Evolutionary conservation across 495 filamentous ascomycete genomes (phyloP).

Genomic region (Evernia prunastri): DNA sequence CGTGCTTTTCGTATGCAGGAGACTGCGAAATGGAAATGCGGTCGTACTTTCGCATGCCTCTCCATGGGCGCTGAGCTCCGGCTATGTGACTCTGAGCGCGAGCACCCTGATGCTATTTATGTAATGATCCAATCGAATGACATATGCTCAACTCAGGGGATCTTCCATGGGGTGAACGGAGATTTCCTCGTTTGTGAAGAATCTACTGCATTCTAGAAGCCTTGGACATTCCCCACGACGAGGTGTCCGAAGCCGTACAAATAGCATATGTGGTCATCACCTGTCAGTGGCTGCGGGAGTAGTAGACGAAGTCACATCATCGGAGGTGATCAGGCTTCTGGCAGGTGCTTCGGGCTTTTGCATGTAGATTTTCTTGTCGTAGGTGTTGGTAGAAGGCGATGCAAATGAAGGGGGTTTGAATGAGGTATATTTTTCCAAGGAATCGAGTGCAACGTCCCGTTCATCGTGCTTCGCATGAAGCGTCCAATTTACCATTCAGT

Average conservation of each 20-base stretch:
- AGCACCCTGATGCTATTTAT: too few relatives aligned
- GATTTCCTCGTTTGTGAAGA: not conserved
- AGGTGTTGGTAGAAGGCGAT: conserved; percentile 42
- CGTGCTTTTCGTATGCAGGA: not conserved
- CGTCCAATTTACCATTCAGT: conserved; percentile 58
- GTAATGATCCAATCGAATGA: too few relatives aligned
- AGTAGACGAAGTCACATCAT: conserved; percentile 49
- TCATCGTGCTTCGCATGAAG: conserved; percentile 65
- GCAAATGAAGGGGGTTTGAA: conserved; percentile 50
- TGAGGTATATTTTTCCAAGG: too few relatives aligned
- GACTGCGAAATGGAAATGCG: not conserved
- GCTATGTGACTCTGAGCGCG: not conserved
- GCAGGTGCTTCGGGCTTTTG: conserved; percentile 43
- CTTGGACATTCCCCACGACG: not conserved
- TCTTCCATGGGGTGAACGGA: not conserved
- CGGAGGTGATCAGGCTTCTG: conserved; percentile 54
- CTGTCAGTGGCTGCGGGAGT: too few relatives aligned
- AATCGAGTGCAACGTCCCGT: conserved; percentile 54
- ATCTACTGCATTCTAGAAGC: not conserved
- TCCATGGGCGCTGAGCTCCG: not conserved
- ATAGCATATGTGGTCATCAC: not conserved
- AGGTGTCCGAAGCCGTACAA: not conserved
- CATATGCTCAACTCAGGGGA: not conserved
- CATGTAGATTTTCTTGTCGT: conserved; percentile 48
- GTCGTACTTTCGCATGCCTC: not conserved